A percentile compares a stretch with the other conserved stretches of the same genome.
phyloP scores from a whole-genome alignment of 2,329 filamentous ascomycete genomes.

The Aspergillus persii region DNA sequence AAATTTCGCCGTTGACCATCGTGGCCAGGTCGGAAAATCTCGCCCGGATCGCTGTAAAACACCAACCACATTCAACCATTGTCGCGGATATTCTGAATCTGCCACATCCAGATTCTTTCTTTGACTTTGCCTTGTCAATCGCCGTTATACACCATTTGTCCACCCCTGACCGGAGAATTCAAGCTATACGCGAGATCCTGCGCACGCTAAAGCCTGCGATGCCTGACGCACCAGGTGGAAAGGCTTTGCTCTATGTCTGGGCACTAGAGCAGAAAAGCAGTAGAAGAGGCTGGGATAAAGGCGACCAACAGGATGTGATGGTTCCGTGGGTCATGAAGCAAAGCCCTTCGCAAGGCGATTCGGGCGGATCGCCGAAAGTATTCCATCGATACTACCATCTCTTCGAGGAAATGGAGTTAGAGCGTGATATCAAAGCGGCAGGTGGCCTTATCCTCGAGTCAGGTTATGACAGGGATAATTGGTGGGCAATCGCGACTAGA shows the following conservation, averaged over 20 bases:
- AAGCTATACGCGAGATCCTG: slow-evolving; percentile 70
- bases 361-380: slow-evolving; percentile 13
- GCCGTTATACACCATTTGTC: slow-evolving; percentile 94
- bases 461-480: slow-evolving; percentile 97
- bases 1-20: slow-evolving; percentile 6
- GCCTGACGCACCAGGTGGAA: slow-evolving; percentile 49
- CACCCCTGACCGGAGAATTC: slow-evolving; percentile 67
- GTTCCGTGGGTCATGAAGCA: slow-evolving; percentile 84
- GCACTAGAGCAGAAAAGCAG: slow-evolving; percentile 87
- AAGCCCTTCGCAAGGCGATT: slow-evolving; percentile 44
- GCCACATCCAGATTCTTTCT: slow-evolving; percentile 64
- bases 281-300: slow-evolving; percentile 83
- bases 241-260: slow-evolving; percentile 86
- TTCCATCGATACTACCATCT: slow-evolving; percentile 95
- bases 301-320: slow-evolving; percentile 82
- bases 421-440: slow-evolving; percentile 70
- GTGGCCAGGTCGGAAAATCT: slow-evolving; percentile 56
- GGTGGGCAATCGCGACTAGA: slow-evolving; percentile 75
- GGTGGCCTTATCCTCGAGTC: slow-evolving; percentile 73
- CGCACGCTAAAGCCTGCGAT: slow-evolving; percentile 53
- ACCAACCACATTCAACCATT: slow-evolving; percentile 63
- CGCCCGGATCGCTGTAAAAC: slow-evolving; percentile 55
- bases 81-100: slow-evolving; percentile 82
- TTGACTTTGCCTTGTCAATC: slow-evolving; percentile 91
- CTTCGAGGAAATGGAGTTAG: slow-evolving; percentile 81